These are phyloP conservation scores for Marsdenia floribunda DNA, from an alignment of 257 asterid species.

Conservation along the genomic window DNA sequence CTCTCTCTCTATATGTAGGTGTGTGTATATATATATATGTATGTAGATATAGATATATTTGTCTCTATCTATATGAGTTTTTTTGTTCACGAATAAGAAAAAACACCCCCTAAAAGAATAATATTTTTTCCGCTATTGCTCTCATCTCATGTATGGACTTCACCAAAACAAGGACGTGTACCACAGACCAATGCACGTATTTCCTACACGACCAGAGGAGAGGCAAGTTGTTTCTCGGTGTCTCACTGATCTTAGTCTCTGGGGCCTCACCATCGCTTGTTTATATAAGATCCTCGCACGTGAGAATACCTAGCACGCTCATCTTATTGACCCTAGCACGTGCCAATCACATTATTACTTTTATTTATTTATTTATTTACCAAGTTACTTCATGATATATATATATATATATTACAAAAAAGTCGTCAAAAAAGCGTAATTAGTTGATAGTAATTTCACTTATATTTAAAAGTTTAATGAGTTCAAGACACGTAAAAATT, in stretches of 20 bases:
- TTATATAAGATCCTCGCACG: slow-evolving; percentile 24
- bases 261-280: slow-evolving; percentile 6
- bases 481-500: no score
- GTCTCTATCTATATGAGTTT: slow-evolving; percentile 12
- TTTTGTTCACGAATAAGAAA: slow-evolving; percentile 5
- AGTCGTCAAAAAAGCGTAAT: no score
- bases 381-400: neutral
- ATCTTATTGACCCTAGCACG: neutral
- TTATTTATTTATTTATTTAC: neutral
- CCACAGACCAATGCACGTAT: slow-evolving; percentile 17
- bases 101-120: slow-evolving; percentile 1
- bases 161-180: slow-evolving; percentile 5
- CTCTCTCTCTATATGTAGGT: neutral
- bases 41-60: neutral
- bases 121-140: neutral
- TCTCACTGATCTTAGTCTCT: slow-evolving; percentile 1
- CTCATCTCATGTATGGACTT: slow-evolving; percentile 3
- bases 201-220: neutral
- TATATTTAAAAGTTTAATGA: no score
- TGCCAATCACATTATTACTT: slow-evolving; percentile 10
- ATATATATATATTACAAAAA: no score
- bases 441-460: no score
- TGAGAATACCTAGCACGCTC: slow-evolving; percentile 10
- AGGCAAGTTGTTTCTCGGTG: neutral
- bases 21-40: neutral